Percentiles rank a stretch among this genome's conserved stretches.
phyloP scores from a whole-genome alignment of 768 basidiomycete genomes.

The Scleroderma bovista region DNA sequence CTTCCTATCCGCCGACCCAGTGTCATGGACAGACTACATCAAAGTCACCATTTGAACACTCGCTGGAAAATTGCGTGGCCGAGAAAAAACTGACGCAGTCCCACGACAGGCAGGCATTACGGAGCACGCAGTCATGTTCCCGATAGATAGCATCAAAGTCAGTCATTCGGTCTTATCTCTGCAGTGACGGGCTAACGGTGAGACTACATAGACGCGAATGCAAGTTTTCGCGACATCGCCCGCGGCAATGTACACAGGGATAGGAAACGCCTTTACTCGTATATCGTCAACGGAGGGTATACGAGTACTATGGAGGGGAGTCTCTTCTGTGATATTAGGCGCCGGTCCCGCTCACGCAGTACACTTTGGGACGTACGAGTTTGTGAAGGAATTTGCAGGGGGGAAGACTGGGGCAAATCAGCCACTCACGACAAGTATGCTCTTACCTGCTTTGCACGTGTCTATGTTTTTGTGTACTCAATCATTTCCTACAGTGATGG shows the following conservation, averaged over 20 bases:
- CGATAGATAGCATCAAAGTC: constrained; percentile 97
- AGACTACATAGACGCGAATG: constrained; percentile 81
- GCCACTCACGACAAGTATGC: constrained; percentile 84
- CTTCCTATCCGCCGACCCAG: background rate
- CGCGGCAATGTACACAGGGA: constrained; percentile 80
- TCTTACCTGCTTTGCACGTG: background rate
- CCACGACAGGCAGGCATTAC: constrained; percentile 88
- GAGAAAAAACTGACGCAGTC: constrained; percentile 11
- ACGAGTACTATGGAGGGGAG: constrained; percentile 90
- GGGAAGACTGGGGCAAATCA: constrained; percentile 76
- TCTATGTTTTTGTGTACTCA: constrained; percentile 6
- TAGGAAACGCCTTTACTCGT: constrained; percentile 85
- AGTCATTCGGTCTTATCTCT: constrained; percentile 22
- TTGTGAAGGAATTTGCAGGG: constrained; percentile 87
- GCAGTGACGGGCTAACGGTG: background rate
- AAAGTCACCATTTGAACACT: background rate
- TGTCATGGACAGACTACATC: background rate
- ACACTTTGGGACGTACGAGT: constrained; percentile 95
- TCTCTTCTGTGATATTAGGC: constrained; percentile 91
- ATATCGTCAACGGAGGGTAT: constrained; percentile 95
- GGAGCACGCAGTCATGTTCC: constrained; percentile 98
- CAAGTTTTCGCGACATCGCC: constrained; percentile 90
- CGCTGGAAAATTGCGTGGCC: background rate
- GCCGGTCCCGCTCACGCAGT: constrained; percentile 98
- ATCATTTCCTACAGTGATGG: constrained; percentile 55